phyloP scores from a whole-genome alignment of 345 rosid genomes.

The Garcia nutans region DNA sequence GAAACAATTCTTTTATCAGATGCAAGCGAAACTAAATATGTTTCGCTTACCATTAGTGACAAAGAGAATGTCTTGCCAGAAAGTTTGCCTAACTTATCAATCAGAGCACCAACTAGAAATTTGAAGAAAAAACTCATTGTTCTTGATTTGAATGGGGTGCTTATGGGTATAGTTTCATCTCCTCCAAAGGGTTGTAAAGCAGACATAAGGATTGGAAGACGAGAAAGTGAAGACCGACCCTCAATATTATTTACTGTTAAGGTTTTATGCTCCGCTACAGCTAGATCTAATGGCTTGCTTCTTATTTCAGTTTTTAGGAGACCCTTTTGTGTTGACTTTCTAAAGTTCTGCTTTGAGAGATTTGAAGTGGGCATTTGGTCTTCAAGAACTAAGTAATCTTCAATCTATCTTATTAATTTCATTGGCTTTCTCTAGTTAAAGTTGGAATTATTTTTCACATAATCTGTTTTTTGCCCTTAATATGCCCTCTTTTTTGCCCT shows the following conservation, averaged over 20 bases:
- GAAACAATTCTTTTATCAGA: conserved; percentile 6
- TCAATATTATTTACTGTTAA: background rate
- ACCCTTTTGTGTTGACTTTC: conserved; percentile 63
- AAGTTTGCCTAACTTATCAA: background rate
- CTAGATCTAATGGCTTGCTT: conserved; percentile 14
- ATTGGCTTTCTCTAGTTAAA: background rate
- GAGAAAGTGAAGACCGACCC: conserved; percentile 52
- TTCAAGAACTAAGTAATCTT: conserved; percentile 60
- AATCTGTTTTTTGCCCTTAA: too few species aligned
- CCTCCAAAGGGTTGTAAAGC: conserved; percentile 43
- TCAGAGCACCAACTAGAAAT: background rate
- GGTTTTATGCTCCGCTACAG: background rate
- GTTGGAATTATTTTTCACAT: background rate
- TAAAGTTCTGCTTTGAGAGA: conserved; percentile 74
- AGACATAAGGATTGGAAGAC: conserved; percentile 46
- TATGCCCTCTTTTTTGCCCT: background rate
- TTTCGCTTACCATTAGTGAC: conserved; percentile 13
- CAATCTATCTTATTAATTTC: conserved; percentile 9
- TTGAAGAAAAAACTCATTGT: conserved; percentile 60
- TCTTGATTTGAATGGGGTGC: conserved; percentile 90
- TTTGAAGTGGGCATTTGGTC: conserved; percentile 90
- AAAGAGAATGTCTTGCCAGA: conserved; percentile 2
- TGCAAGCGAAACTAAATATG: conserved; percentile 6
- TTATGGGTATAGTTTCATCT: conserved; percentile 56
- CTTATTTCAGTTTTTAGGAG: conserved; percentile 49